A percentile compares a stretch with the other conserved stretches of the same genome.
phyloP scores from a whole-genome alignment of 2,329 filamentous ascomycete genomes.

The Leptographium flavum region DNA sequence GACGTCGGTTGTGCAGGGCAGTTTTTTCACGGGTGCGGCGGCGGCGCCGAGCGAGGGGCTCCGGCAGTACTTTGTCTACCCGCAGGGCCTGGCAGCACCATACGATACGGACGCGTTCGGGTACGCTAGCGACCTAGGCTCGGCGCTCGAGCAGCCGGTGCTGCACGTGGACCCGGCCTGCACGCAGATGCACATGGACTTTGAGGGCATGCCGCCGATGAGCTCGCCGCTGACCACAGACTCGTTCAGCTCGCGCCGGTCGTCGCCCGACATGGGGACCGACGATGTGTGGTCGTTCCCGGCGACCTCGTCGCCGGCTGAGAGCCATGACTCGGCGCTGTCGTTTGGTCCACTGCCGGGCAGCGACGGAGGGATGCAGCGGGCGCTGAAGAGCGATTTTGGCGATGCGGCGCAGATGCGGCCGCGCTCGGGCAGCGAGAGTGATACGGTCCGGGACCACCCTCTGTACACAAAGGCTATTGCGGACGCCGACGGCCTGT shows the following conservation, averaged over 20 bases:
- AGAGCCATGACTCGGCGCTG: constrained; percentile 30
- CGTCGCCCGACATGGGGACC: constrained; percentile 30
- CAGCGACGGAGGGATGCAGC: not conserved
- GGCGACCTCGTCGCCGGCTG: constrained; percentile 26
- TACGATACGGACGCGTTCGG: constrained; percentile 32
- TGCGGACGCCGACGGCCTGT: constrained; percentile 61
- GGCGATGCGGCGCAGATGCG: constrained; percentile 27
- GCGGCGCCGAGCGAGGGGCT: constrained; percentile 20
- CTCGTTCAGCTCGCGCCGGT: constrained; percentile 37
- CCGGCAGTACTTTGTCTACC: constrained; percentile 35
- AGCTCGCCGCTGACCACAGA: constrained; percentile 39
- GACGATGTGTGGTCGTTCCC: constrained; percentile 32
- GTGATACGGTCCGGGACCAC: constrained; percentile 49
- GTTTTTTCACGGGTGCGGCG: constrained; percentile 23
- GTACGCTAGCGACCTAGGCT: constrained; percentile 26
- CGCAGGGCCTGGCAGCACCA: constrained; percentile 30
- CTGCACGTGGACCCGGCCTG: constrained; percentile 37
- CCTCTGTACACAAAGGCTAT: constrained; percentile 54
- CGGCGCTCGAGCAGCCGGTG: constrained; percentile 19
- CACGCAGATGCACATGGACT: constrained; percentile 32
- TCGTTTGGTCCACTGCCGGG: constrained; percentile 3
- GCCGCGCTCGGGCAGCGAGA: constrained; percentile 35
- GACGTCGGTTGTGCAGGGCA: constrained; percentile 8
- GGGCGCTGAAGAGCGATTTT: constrained; percentile 22
- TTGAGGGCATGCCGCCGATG: constrained; percentile 35